Base-by-base conservation (phyloP, 164 flowering plant genomes). In the Dillenia turbinata region DNA sequence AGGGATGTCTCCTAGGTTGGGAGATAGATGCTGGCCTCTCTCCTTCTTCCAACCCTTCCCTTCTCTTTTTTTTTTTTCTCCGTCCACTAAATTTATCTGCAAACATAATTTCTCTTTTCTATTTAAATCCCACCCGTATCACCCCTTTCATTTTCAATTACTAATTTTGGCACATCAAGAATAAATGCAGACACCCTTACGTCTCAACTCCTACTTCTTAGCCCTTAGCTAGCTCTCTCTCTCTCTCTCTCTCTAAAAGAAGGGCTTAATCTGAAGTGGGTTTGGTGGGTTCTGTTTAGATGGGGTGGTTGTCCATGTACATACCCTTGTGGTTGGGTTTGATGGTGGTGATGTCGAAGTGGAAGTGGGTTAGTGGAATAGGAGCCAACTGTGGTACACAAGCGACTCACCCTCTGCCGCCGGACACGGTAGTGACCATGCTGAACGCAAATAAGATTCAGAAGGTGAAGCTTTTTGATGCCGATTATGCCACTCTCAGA, bases 371-470 rank as follows among this genome's bases (percentile, higher is more conserved):
- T 33, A 61, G 71, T 64, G 85, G 87, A 0, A 83, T 93, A 49
- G 97, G 98, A 19, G 95, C 81, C 12, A 93, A 93, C 75, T 93
- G 96, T 97, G 98, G 98, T 9, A 82, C 89, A 6, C 97, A 90
- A 67, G 56, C 83, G 26, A 75, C 83, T 24, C 98, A 93, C 71
- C 89, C 80, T 33, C 68, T 93, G 61, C 65, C 81, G 0, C 89
- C 96, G 2, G 71, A 56, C 0, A 79, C 69, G 14, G 85, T 93
- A 10, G 97, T 90, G 53, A 73, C 67, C 68, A 24, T 93, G 76
- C 75, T 93, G 43, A 82, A 61, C 53, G 90, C 85, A 0, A 93
- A 93, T 71, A 91, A 93, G 60, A 52, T 94, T 46, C 84, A 78
- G 62, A 91, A 83, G 61, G 96, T 86, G 58, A 94, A 94, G 89